Percentiles rank a stretch among this genome's conserved stretches.
These are phyloP conservation scores for Coemansia sp. DNA, from an alignment of 192 early-diverging fungal genomes.

Conservation along the genomic window DNA sequence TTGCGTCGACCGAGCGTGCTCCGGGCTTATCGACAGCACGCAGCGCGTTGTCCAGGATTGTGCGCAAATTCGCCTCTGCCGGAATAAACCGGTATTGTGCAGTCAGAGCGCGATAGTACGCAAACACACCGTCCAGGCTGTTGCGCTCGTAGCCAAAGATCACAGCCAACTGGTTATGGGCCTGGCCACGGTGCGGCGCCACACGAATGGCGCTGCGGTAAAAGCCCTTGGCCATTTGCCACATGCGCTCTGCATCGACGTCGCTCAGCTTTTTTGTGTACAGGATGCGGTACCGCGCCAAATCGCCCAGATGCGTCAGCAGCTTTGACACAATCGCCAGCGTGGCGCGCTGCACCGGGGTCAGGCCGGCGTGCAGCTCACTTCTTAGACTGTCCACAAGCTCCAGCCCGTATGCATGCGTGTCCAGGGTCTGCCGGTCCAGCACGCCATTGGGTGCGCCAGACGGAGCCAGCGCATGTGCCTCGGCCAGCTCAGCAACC, in stretches of 20 bases:
- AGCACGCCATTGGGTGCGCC: conserved; percentile 19
- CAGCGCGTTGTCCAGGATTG: conserved; percentile 32
- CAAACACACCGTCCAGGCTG: conserved; percentile 30
- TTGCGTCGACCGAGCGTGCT: neutral
- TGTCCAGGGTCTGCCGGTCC: conserved; percentile 32
- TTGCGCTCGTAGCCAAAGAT: conserved; percentile 43
- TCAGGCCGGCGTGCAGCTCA: conserved; percentile 33
- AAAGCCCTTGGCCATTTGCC: conserved; percentile 47
- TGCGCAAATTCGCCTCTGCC: conserved; percentile 38
- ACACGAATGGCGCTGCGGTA: conserved; percentile 39
- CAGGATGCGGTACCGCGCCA: conserved; percentile 42
- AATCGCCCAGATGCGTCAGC: conserved; percentile 44
- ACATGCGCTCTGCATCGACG: conserved; percentile 11
- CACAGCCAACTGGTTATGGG: conserved; percentile 51
- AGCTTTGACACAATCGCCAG: conserved; percentile 31
- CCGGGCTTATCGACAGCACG: conserved; percentile 16
- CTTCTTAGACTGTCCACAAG: conserved; percentile 29
- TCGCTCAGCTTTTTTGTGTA: conserved; percentile 26
- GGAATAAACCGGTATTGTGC: conserved; percentile 26
- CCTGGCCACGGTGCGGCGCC: conserved; percentile 49
- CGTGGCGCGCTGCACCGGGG: conserved; percentile 26
- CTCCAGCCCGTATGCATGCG: conserved; percentile 32
- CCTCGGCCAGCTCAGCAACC: conserved; percentile 40
- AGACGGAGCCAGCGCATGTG: conserved; percentile 23
- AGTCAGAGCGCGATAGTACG: conserved; percentile 46